phyloP scores from a whole-genome alignment of 2,329 filamentous ascomycete genomes.

The Aschersonia sp. region DNA sequence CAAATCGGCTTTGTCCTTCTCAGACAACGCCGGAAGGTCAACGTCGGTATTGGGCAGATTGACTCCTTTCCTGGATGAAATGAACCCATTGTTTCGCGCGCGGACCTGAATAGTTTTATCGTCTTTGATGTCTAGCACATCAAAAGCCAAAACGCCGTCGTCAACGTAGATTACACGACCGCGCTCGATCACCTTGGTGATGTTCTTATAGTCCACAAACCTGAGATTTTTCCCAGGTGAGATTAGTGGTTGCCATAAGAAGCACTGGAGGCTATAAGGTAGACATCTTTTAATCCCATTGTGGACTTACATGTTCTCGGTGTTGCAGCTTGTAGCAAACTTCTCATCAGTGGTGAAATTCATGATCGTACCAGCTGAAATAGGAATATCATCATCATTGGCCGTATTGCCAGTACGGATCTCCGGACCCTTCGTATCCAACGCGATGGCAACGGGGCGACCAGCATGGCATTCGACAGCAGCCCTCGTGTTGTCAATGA shows the following conservation, averaged over 20 bases:
- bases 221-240: conserved; percentile 23
- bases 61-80: conserved; percentile 97
- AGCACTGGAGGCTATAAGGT: not conserved
- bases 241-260: not conserved
- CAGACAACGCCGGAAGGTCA: conserved; percentile 88
- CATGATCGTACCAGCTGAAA: conserved; percentile 68
- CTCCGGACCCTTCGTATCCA: conserved; percentile 56
- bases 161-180: conserved; percentile 97
- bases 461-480: conserved; percentile 67
- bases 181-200: conserved; percentile 88
- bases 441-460: conserved; percentile 86
- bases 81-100: conserved; percentile 94
- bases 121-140: conserved; percentile 77
- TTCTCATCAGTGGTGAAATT: conserved; percentile 96
- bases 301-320: conserved; percentile 73
- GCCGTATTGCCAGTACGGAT: conserved; percentile 53
- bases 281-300: no score
- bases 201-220: conserved; percentile 99
- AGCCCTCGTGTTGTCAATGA: conserved; percentile 87
- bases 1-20: conserved; percentile 95
- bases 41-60: conserved; percentile 98
- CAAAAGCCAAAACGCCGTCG: conserved; percentile 92
- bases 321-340: conserved; percentile 71
- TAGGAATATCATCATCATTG: conserved; percentile 80
- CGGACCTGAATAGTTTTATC: conserved; percentile 76